A percentile compares a stretch with the other conserved stretches of the same genome.
phyloP scores from a whole-genome alignment of 495 filamentous ascomycete genomes.

The Lepraria neglecta region DNA sequence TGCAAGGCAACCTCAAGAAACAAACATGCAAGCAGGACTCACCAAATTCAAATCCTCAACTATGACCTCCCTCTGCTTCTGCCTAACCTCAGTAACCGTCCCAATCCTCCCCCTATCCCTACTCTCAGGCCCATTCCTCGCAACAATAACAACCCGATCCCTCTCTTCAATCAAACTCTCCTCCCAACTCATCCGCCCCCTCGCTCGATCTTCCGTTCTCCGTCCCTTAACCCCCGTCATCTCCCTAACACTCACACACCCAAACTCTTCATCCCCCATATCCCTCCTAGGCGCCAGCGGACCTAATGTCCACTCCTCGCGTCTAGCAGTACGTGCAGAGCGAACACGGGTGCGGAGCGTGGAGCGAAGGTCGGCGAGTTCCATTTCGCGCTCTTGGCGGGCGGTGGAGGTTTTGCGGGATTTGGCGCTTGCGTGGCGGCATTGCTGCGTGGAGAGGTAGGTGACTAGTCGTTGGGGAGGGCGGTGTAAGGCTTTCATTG shows the following conservation, averaged over 20 bases:
- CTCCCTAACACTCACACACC: constrained; percentile 28
- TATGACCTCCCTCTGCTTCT: constrained; percentile 48
- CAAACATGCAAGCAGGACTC: constrained; percentile 27
- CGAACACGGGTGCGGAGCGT: not conserved
- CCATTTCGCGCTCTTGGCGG: not conserved
- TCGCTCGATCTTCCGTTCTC: constrained; percentile 2
- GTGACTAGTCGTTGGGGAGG: not conserved
- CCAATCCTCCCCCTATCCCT: constrained; percentile 77
- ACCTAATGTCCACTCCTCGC: constrained; percentile 70
- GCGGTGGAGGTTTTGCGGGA: not conserved
- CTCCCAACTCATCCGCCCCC: constrained; percentile 9
- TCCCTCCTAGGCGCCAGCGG: constrained; percentile 68
- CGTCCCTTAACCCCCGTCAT: not conserved
- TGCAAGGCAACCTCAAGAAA: not conserved
- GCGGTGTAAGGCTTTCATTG: constrained; percentile 12
- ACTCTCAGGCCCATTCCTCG: constrained; percentile 43
- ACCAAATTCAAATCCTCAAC: constrained; percentile 67
- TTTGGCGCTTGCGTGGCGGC: constrained; percentile 1
- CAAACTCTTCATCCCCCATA: constrained; percentile 47
- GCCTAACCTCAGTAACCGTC: constrained; percentile 52
- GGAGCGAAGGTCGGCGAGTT: not conserved
- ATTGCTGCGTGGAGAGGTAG: not conserved
- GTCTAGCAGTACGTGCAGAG: constrained; percentile 9
- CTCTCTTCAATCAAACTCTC: constrained; percentile 21
- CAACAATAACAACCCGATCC: constrained; percentile 24